Base-by-base conservation (phyloP, 2,329 filamentous ascomycete genomes). In the Pestalotiopsis sp. region DNA sequence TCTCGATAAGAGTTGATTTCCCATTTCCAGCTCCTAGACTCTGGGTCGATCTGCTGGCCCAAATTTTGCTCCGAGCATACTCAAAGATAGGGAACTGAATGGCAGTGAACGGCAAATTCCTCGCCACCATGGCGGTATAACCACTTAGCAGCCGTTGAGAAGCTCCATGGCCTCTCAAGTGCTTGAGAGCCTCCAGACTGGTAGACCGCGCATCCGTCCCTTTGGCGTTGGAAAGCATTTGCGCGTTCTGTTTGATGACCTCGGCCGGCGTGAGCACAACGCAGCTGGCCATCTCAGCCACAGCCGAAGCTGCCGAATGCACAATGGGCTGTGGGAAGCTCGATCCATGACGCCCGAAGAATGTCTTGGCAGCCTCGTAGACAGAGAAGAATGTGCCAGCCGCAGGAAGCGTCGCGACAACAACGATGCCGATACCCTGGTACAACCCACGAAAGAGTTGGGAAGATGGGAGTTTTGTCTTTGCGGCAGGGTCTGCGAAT, bases 231-330 rank as follows among this genome's bases (percentile, higher is more conserved):
- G 70, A 75, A 40, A 96, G 84, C 87, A 97, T 94, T 79, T 97
- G 94, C 0, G 95, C 94, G 79, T 97, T 97, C 78, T 97, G 94
- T 82, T 98, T 97, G 71, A 97, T 89, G 7, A 97, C 93, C 78
- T 97, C 94, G 14, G 94, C 93, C 0, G 94, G 95, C 0, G 94
- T 95, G 45, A 97, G 87, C 70, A 97, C 93, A 23, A 94, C 85
- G 77, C 95, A 97, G 4, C 93, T 95, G 3, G 94, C 92, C 73
- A 94, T 87, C 80, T 98, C 95, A 1, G 92, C 95, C 17, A 89
- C 81, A 2, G 90, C 91, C 1, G 93, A 97, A 13, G 94, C 91
- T 3, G 87, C 80, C 5, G 92, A 87, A 77, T 97, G 92, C 67
- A 94, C 87, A 11, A 94, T 72, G 0, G 93, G 90, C 65, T 88